A percentile compares a stretch with the other conserved stretches of the same genome.
These are phyloP conservation scores for Sporisorium scitamineum DNA, from an alignment of 1,284 basidiomycete genomes.

Conservation along the genomic window DNA sequence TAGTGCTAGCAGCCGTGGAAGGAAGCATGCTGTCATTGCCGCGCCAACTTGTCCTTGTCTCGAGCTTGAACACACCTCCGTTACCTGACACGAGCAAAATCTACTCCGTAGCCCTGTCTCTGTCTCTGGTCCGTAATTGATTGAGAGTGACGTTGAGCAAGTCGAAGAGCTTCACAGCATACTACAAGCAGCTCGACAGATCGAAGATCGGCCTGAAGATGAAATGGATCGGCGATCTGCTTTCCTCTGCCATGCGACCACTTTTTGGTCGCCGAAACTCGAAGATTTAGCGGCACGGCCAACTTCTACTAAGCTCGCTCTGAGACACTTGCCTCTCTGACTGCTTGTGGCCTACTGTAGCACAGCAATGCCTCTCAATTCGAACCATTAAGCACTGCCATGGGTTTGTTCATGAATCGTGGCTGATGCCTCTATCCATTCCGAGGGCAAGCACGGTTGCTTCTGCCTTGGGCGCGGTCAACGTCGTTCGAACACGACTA, in stretches of 20 bases:
- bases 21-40: neutral
- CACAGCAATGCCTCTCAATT: neutral
- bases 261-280: constrained; percentile 3
- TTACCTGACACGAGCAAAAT: neutral
- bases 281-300: constrained; percentile 15
- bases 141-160: neutral
- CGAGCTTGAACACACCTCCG: neutral
- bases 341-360: neutral
- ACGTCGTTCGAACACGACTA: too few relatives aligned
- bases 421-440: too few relatives aligned
- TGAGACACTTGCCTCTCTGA: neutral
- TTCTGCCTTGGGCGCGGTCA: too few relatives aligned
- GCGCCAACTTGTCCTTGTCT: neutral
- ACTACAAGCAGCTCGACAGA: neutral
- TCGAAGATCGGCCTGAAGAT: neutral
- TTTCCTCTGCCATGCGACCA: too few relatives aligned
- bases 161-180: neutral
- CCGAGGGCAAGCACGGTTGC: too few relatives aligned
- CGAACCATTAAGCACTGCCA: too few relatives aligned
- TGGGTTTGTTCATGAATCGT: too few relatives aligned
- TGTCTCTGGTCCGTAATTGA: too few relatives aligned
- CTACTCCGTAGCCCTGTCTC: too few relatives aligned
- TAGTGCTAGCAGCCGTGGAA: neutral
- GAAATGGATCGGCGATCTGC: constrained; percentile 3
- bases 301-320: constrained; percentile 38